Conservation (phyloP, 2,329 filamentous ascomycete genomes). For the Verticillium zaregamsianum region DNA sequence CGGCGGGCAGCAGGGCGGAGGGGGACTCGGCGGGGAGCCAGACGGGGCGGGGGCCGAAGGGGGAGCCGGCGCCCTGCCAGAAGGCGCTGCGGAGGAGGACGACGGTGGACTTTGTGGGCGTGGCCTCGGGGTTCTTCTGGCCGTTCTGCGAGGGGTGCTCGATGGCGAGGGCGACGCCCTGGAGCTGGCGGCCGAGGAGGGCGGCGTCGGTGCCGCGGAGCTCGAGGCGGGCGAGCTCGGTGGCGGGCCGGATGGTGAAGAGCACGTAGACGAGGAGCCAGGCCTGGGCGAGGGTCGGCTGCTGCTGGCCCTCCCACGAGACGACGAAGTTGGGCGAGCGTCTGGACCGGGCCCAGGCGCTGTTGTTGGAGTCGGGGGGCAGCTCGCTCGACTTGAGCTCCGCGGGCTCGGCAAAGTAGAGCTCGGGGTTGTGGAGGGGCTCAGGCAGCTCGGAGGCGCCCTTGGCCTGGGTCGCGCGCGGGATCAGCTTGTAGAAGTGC, state of each 20-base stretch:
- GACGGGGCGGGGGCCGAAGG: conserved; percentile 58
- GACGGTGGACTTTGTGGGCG: conserved; percentile 27
- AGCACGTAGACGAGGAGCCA: conserved; percentile 51
- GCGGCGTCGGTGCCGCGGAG: conserved; percentile 34
- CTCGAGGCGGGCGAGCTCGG: conserved; percentile 44
- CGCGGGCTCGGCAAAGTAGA: conserved; percentile 41
- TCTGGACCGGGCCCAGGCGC: conserved; percentile 51
- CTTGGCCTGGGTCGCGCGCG: conserved; percentile 17
- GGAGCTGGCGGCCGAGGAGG: conserved; percentile 34
- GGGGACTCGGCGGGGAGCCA: conserved; percentile 51
- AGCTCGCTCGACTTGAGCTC: conserved; percentile 46
- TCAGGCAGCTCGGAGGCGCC: conserved; percentile 25
- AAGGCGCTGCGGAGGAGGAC: conserved; percentile 53
- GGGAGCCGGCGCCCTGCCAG: conserved; percentile 68
- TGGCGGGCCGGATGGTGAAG: conserved; percentile 43
- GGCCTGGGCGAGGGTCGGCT: conserved; percentile 43
- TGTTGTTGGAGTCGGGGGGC: conserved; percentile 48
- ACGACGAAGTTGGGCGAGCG: conserved; percentile 44
- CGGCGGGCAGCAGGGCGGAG: conserved; percentile 22
- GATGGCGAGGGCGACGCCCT: conserved; percentile 43
- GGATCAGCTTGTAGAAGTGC: conserved; percentile 30
- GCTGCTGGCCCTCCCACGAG: conserved; percentile 34
- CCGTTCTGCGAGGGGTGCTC: conserved; percentile 37
- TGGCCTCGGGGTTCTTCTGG: conserved; percentile 20
- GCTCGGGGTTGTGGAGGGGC: conserved; percentile 26